These are phyloP conservation scores for Pseudogymnoascus verrucosus DNA, from an alignment of 2,329 filamentous ascomycete species.

Conservation along the genomic window DNA sequence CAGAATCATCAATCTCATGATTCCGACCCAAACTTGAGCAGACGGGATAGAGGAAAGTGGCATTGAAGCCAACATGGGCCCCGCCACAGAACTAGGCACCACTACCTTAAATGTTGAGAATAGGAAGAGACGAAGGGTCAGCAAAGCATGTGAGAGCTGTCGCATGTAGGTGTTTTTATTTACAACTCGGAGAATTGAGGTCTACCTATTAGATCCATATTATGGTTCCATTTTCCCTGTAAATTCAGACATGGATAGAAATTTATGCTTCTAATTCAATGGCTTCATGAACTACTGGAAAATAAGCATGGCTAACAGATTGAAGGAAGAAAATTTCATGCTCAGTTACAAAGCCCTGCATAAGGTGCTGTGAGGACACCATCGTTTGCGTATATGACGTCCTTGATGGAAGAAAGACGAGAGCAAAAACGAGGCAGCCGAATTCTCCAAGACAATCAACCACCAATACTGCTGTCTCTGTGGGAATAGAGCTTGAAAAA, in stretches of 20 bases:
- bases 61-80: not conserved
- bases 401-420: constrained; percentile 2
- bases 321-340: constrained; percentile 6
- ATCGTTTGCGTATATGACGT: not conserved
- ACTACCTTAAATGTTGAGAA: not conserved
- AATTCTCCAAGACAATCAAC: not conserved
- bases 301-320: not conserved
- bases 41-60: not conserved
- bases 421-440: constrained; percentile 20
- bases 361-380: not conserved
- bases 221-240: not conserved
- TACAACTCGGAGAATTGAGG: not conserved
- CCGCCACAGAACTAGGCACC: not conserved
- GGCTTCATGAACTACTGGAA: not conserved
- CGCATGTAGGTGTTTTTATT: constrained; percentile 10
- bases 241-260: not conserved
- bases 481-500: not conserved
- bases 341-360: constrained; percentile 6
- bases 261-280: not conserved
- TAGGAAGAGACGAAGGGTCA: constrained; percentile 13
- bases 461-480: not conserved
- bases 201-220: not conserved
- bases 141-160: constrained; percentile 16
- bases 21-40: not conserved
- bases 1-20: not conserved